These are phyloP conservation scores for Catenaria anguillulae DNA, from an alignment of 371 early-diverging fungal genomes.

Conservation along the genomic window DNA sequence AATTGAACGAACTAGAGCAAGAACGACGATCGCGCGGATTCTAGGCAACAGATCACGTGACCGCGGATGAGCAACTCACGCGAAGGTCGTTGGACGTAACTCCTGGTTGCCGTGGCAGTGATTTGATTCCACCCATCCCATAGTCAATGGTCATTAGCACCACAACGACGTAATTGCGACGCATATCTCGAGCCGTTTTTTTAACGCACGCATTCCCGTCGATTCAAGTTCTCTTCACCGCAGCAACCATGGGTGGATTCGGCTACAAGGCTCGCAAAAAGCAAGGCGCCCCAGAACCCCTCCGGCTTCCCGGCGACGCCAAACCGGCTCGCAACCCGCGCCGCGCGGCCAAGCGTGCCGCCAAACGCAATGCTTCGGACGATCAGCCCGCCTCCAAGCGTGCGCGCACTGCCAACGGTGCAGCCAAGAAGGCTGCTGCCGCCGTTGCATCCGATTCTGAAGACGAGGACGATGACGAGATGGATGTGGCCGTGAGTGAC, in stretches of 20 bases:
- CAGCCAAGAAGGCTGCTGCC: conserved; percentile 20
- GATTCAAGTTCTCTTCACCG: no score
- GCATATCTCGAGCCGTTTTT: no score
- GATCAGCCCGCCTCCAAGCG: background rate
- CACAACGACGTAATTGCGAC: no score
- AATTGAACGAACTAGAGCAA: no score
- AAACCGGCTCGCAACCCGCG: conserved; percentile 11
- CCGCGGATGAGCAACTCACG: no score
- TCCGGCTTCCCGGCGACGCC: conserved; percentile 17
- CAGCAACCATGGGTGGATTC: conserved; percentile 8
- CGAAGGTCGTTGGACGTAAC: no score
- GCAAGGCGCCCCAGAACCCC: conserved; percentile 42
- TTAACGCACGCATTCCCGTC: no score
- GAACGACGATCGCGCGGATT: no score
- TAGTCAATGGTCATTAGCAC: no score
- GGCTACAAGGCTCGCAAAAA: conserved; percentile 48
- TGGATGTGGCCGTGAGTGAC: conserved; percentile 17
- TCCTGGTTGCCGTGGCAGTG: no score
- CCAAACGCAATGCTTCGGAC: conserved; percentile 1
- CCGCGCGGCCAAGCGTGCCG: background rate
- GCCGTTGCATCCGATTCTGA: conserved; percentile 14
- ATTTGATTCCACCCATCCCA: no score
- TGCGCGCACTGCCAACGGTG: conserved; percentile 10
- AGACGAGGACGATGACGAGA: conserved; percentile 17
- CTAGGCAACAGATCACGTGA: no score